Base-by-base conservation (phyloP, 2,329 filamentous ascomycete genomes). In the Talaromyces sp. region DNA sequence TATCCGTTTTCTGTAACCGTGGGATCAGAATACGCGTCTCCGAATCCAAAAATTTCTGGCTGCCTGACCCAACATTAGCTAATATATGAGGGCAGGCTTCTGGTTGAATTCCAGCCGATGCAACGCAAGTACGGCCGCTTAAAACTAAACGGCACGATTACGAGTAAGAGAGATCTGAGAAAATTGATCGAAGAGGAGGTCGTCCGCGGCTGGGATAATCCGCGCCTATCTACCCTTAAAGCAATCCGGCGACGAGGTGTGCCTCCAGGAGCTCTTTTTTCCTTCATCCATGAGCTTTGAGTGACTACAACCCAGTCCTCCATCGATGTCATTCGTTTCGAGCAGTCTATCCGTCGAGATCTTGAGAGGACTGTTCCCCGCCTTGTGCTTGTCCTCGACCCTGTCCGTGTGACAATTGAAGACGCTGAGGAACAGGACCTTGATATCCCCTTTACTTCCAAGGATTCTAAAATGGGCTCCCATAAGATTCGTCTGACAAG, bases 201-300 rank as follows among this genome's bases (percentile, higher is more conserved):
- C 65, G 93, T 98, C 8, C 86, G 90, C 40, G 91, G 86, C 59
- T 97, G 93, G 92, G 91, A 97, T 68, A 94, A 97, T 69, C 94
- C 94, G 10, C 85, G 94, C 42, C 82, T 98, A 4, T 96, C 91
- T 78, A 96, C 93, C 1, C 81, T 97, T 27, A 92, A 94, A 62
- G 92, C 86, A 1, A 85, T 97, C 54, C 88, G 91, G 59, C 86
- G 94, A 57, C 86, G 93, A 62, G 93, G 94, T 72, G 86, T 97
- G 0, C 94, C 94, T 0, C 92, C 93, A 0, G 91, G 90, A 18
- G 92, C 93, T 1, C 90, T 97, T 63, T 85, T 96, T 62, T 89
- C 91, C 59, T 98, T 97, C 69, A 87, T 97, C 63, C 92, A 92
- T 68, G 93, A 96, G 76, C 86, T 97, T 23, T 93, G 93, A 40